These are phyloP conservation scores for Roridomyces roridus DNA, from an alignment of 768 basidiomycete genomes.

Conservation along the genomic window DNA sequence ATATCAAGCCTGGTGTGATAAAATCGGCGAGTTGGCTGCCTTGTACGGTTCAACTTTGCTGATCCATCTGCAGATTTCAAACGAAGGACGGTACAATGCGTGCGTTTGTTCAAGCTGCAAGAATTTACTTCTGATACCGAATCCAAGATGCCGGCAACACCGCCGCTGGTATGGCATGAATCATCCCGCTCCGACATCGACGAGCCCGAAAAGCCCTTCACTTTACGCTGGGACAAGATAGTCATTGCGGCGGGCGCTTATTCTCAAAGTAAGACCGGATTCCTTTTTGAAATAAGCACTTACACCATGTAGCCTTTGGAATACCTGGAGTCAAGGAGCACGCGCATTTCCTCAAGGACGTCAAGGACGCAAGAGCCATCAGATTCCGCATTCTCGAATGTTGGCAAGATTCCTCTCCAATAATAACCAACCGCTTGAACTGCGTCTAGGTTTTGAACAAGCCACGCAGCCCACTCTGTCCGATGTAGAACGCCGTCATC, in stretches of 20 bases:
- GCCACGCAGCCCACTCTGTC: slow-evolving; percentile 82
- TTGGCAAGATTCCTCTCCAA: slow-evolving; percentile 24
- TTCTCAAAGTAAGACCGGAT: slow-evolving; percentile 66
- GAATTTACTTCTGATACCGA: not conserved
- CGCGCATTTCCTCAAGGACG: slow-evolving; percentile 83
- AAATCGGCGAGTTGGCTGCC: slow-evolving; percentile 53
- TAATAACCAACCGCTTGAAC: not conserved
- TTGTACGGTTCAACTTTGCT: not conserved
- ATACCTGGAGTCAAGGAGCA: slow-evolving; percentile 82
- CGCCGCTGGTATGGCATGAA: slow-evolving; percentile 44
- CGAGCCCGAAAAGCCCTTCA: slow-evolving; percentile 45
- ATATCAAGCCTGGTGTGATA: slow-evolving; percentile 81
- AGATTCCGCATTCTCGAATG: slow-evolving; percentile 78
- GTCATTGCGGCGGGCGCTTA: slow-evolving; percentile 88
- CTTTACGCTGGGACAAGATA: slow-evolving; percentile 77
- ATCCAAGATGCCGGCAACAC: slow-evolving; percentile 67
- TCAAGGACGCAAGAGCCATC: slow-evolving; percentile 76
- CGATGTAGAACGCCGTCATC: slow-evolving; percentile 72
- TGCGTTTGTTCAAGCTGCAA: slow-evolving; percentile 36
- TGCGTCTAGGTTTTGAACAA: slow-evolving; percentile 73
- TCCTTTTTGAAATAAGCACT: not conserved
- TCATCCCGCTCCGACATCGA: slow-evolving; percentile 15
- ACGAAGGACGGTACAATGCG: slow-evolving; percentile 64
- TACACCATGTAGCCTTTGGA: slow-evolving; percentile 57
- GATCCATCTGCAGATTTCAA: slow-evolving; percentile 54